These are phyloP conservation scores for Periconia sp. DNA, from an alignment of 2,329 filamentous ascomycete species.

Conservation along the genomic window DNA sequence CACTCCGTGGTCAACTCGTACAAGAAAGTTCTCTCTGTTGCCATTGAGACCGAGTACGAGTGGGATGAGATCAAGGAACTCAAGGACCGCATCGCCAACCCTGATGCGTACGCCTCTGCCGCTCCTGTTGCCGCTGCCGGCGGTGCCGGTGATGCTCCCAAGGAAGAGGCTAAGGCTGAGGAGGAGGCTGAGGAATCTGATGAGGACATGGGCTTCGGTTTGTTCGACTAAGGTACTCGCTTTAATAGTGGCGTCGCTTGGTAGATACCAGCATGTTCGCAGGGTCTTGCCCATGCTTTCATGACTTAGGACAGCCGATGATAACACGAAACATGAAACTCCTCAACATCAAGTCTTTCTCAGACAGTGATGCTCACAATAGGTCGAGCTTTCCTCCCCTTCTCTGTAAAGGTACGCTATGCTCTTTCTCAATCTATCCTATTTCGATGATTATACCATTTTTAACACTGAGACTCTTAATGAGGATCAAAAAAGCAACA, in stretches of 20 bases:
- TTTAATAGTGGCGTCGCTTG: slow-evolving; percentile 24
- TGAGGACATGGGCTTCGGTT: slow-evolving; percentile 61
- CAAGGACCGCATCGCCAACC: slow-evolving; percentile 99
- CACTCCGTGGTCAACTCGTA: slow-evolving; percentile 97
- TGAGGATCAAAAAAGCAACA: slow-evolving; percentile 69
- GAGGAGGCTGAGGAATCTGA: slow-evolving; percentile 64
- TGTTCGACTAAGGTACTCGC: slow-evolving; percentile 56
- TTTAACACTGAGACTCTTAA: slow-evolving; percentile 68
- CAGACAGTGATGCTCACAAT: slow-evolving; percentile 32
- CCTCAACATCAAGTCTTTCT: slow-evolving; percentile 9
- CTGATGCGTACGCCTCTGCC: slow-evolving; percentile 89
- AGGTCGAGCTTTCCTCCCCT: slow-evolving; percentile 3
- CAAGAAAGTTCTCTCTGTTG: slow-evolving; percentile 94
- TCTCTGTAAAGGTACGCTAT: slow-evolving; percentile 48
- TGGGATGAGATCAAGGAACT: slow-evolving; percentile 97
- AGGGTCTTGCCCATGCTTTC: slow-evolving; percentile 26
- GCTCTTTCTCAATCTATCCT: slow-evolving; percentile 9
- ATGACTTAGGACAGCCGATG: slow-evolving; percentile 39
- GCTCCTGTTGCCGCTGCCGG: slow-evolving; percentile 69
- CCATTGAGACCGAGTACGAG: slow-evolving; percentile 86
- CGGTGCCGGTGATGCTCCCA: slow-evolving; percentile 53
- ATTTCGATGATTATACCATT: slow-evolving; percentile 66
- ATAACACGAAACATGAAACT: slow-evolving; percentile 45
- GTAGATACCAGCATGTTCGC: slow-evolving; percentile 25
- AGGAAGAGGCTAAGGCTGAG: slow-evolving; percentile 51